Evolutionary conservation across 202 grass and related monocot genomes (phyloP), one percentile per base, ranked within the genome.

Genomic region (Panicum hallii): DNA sequence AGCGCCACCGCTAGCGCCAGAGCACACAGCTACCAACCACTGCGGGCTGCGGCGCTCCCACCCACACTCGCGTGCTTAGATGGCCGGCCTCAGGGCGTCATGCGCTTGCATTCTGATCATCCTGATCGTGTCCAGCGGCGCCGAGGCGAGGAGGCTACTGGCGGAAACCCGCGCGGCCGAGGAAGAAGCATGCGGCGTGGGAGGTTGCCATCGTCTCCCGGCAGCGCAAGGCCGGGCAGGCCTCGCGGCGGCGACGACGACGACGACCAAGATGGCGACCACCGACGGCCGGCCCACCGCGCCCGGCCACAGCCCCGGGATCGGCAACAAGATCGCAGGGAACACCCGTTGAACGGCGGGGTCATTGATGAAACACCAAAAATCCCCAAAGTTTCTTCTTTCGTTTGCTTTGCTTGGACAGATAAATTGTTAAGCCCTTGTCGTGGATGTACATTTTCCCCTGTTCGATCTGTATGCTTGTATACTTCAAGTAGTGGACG

Each of bases 281-380:
- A 67, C 74, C 32, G 77, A 87, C 57, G 87, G 87, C 30, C 79
- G 89, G 16, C 64, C 89, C 1, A 95, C 91, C 11, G 8, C 57
- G 2, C 93, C 95, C 2, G 95, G 95, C 0, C 92, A 87, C 61
- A 93, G 93, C 61, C 92, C 95, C 0, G 90, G 92, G 3, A 90
- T 94, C 7, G 92, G 95, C 12, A 89, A 97, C 86, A 89, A 82
- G 73, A 81, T 65, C 2, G 66, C 57, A 10, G 64, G 79, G 36
- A 86, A 92, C 82, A 66, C 66, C 48, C 46, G 71, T 52, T 70
- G 60, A 67, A 76, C 16, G 9, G 16, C 15, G 19, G 71, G 34
- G 11, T 13, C 17, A 7, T 4, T 3, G 6, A 1, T 11, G 50
- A 41, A 20, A 11, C 19, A 41, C 20, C 36, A 56, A 16, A 19